These are phyloP conservation scores for Ophiostoma ips DNA, from an alignment of 2,329 filamentous ascomycete genomes.

Conservation along the genomic window DNA sequence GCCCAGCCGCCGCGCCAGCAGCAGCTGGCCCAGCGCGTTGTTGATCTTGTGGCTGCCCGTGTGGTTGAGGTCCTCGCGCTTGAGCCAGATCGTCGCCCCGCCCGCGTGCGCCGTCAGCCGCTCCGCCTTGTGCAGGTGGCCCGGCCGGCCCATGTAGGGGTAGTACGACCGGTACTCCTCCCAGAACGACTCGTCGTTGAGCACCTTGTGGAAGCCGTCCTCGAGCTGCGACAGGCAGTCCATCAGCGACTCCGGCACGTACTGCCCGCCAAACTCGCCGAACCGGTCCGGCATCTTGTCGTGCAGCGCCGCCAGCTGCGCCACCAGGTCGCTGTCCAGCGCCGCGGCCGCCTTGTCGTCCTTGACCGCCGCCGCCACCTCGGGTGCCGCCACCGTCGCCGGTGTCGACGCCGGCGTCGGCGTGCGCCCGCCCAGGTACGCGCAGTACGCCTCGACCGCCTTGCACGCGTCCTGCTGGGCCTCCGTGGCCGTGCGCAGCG, in stretches of 20 bases:
- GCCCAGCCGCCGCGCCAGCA: constrained; percentile 71
- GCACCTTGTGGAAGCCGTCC: constrained; percentile 75
- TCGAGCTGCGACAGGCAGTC: constrained; percentile 88
- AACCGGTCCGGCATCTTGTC: constrained; percentile 72
- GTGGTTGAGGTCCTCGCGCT: constrained; percentile 95
- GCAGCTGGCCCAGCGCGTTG: constrained; percentile 86
- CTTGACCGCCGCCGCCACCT: constrained; percentile 43
- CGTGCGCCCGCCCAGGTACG: constrained; percentile 44
- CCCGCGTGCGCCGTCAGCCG: constrained; percentile 78
- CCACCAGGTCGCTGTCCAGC: constrained; percentile 49
- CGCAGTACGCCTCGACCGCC: constrained; percentile 76
- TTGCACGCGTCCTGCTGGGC: constrained; percentile 24
- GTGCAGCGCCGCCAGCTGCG: constrained; percentile 74
- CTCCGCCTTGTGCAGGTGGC: constrained; percentile 78
- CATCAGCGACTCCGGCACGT: constrained; percentile 95
- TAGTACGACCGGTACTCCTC: constrained; percentile 94
- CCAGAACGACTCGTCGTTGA: constrained; percentile 86
- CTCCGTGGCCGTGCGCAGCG: constrained; percentile 46
- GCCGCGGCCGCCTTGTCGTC: constrained; percentile 36
- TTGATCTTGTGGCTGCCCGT: constrained; percentile 99
- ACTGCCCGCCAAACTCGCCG: constrained; percentile 92
- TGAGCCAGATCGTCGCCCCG: constrained; percentile 93
- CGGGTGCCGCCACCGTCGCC: constrained; percentile 31
- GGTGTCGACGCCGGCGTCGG: constrained; percentile 38
- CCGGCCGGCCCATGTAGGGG: constrained; percentile 91